Conservation (phyloP, 805 yeast genomes). For the Lipomyces sp. region DNA sequence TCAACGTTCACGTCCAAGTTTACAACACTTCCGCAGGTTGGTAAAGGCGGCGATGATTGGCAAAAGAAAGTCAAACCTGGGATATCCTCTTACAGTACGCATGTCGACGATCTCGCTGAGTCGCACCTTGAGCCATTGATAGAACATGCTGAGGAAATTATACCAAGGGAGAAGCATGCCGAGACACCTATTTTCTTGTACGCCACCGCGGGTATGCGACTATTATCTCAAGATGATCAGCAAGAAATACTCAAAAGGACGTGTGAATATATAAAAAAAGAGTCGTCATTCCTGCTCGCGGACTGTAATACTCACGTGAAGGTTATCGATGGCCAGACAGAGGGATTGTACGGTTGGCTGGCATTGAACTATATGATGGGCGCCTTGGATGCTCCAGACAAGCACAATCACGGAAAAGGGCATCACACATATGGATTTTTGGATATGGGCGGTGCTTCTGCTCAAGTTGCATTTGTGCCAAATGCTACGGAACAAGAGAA, state of each 20-base stretch:
- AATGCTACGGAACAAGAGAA: constrained; percentile 59
- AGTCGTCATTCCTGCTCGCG: constrained; percentile 61
- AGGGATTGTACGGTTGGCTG: constrained; percentile 95
- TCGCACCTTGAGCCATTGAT: constrained; percentile 70
- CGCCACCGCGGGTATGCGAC: constrained; percentile 97
- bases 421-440: constrained; percentile 84
- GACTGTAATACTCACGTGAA: constrained; percentile 74
- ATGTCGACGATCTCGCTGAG: constrained; percentile 63
- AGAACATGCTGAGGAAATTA: constrained; percentile 67
- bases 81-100: constrained; percentile 66
- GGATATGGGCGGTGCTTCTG: constrained; percentile 99
- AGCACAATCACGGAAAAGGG: constrained; percentile 39
- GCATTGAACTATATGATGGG: constrained; percentile 84
- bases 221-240: constrained; percentile 62
- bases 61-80: constrained; percentile 80
- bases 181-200: constrained; percentile 87
- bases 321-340: constrained; percentile 91
- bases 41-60: constrained; percentile 66
- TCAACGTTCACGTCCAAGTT: constrained; percentile 35
- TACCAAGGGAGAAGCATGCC: constrained; percentile 64
- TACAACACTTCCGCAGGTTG: constrained; percentile 55
- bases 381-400: constrained; percentile 53
- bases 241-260: constrained; percentile 60
- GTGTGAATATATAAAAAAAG: constrained; percentile 59
- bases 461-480: constrained; percentile 94